phyloP scores from a whole-genome alignment of 169 alveolate species.

The Babesia bovis region DNA sequence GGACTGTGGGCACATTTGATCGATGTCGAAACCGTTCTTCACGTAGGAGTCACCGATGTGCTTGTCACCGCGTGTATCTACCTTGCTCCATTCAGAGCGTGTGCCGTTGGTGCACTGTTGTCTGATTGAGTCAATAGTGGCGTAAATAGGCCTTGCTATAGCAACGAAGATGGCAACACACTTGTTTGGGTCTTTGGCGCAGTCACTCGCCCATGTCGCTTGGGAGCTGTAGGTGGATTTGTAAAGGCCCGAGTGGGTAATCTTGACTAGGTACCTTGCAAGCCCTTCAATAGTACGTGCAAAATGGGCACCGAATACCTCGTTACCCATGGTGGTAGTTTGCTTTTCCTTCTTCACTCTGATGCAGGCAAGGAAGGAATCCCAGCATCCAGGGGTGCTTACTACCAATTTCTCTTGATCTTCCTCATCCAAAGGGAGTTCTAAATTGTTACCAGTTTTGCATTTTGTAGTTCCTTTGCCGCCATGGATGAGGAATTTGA shows the following conservation, averaged over 20 bases:
- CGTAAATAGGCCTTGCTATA: background rate
- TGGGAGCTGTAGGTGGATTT: background rate
- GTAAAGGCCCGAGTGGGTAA: background rate
- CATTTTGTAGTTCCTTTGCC: too few species aligned
- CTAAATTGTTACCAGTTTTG: too few species aligned
- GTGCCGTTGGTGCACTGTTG: background rate
- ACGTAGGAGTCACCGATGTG: background rate
- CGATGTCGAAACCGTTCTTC: background rate
- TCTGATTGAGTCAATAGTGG: background rate
- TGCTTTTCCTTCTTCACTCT: too few species aligned
- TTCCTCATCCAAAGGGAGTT: too few species aligned
- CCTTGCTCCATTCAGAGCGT: background rate
- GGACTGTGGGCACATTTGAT: background rate
- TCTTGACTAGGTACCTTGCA: background rate
- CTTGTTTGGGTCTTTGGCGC: background rate
- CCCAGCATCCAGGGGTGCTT: too few species aligned
- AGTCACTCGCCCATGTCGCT: background rate
- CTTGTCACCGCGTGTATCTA: background rate
- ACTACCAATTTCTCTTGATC: too few species aligned
- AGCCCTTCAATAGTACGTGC: background rate
- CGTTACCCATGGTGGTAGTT: too few species aligned
- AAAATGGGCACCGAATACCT: background rate
- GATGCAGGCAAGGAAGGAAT: too few species aligned
- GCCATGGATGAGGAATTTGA: background rate
- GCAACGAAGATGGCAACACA: background rate